These are phyloP conservation scores for Selaginella moellendorffii DNA, from an alignment of 75 land plant genomes.

Conservation along the genomic window DNA sequence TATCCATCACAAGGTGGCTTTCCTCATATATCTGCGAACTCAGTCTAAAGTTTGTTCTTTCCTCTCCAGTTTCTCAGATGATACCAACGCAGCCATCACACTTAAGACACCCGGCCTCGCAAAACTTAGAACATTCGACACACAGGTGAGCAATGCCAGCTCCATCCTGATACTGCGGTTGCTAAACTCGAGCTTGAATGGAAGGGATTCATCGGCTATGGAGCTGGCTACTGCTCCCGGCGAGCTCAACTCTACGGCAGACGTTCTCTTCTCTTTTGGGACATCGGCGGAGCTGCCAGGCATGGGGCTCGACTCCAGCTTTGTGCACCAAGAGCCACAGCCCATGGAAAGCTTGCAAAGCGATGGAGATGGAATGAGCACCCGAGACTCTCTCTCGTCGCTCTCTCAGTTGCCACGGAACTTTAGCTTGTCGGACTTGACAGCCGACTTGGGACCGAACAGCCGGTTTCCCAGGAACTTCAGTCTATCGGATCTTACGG, in stretches of 20 bases:
- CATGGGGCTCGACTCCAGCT: slow-evolving; percentile 68
- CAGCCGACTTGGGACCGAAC: slow-evolving; percentile 37
- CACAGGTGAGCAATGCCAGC: slow-evolving; percentile 12
- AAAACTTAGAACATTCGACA: neutral
- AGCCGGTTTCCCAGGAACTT: neutral
- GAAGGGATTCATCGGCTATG: too few species aligned
- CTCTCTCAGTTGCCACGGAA: slow-evolving; percentile 69
- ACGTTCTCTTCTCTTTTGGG: slow-evolving; percentile 67
- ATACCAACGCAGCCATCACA: neutral
- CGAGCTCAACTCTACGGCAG: slow-evolving; percentile 48
- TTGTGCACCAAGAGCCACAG: slow-evolving; percentile 29
- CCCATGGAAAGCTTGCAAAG: slow-evolving; percentile 47
- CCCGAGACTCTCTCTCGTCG: slow-evolving; percentile 55
- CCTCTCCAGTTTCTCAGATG: neutral
- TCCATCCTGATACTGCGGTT: too few species aligned
- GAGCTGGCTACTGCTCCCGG: too few species aligned
- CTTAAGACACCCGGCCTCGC: neutral
- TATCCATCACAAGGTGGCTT: slow-evolving; percentile 15
- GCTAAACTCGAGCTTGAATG: too few species aligned
- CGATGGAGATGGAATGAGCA: slow-evolving; percentile 42
- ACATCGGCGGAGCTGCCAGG: slow-evolving; percentile 62
- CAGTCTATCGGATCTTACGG: slow-evolving; percentile 4
- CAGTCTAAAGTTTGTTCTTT: slow-evolving; percentile 33
- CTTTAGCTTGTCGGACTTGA: slow-evolving; percentile 82
- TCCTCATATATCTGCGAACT: slow-evolving; percentile 2